Evolutionary conservation across 1,139 yeast species (phyloP), one percentile per base, ranked within the genome.

Genomic region (Blastobotrys serpentis): DNA sequence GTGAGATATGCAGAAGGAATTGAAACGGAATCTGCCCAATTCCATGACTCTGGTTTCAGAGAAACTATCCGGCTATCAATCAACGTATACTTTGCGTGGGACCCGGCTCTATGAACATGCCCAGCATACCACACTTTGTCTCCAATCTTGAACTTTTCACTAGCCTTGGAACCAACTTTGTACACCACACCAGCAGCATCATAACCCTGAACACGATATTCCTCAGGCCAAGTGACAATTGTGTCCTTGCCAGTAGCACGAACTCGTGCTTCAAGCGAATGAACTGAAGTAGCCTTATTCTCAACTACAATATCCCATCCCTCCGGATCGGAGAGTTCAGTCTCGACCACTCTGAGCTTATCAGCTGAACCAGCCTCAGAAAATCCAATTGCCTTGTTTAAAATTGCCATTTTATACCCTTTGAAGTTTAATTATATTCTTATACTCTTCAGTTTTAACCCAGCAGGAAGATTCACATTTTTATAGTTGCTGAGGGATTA

Each of bases 81-180:
- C 19, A 17, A 17, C 8, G 40, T 36, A n/a, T 18, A 36, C 16
- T 36, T n/a, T 3, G 40, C 19, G 10, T 36, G 19, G 13, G 40
- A 36, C 4, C 40, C 40, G 6, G 18, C 10, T 4, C 40, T 7
- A 36, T 36, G 40, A 17, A 19, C 40, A 18, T 36, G 40, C 7
- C 40, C 40, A 4, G 25, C 40, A 36, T 36, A 36, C 40, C 40
- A 36, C n/a, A 36, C 40, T 11, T 36, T 25, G 25, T 36, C 40
- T 5, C 40, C 40, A 4, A 25, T 23, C n/a, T 36, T 17, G 25
- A 36, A 36, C 25, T 7, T 11, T 8, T 11, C 25, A 4, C 22
- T n/a, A 11, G 40, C 40, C 22, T 36, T 19, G 10, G 40, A 18
- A 19, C 40, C 40, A 4, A 36, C 40, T 18, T 36, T 36, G 4